Percentiles rank a stretch among this genome's conserved stretches.
These are phyloP conservation scores for Ajuga reptans DNA, from an alignment of 305 asterid species.

Conservation along the genomic window DNA sequence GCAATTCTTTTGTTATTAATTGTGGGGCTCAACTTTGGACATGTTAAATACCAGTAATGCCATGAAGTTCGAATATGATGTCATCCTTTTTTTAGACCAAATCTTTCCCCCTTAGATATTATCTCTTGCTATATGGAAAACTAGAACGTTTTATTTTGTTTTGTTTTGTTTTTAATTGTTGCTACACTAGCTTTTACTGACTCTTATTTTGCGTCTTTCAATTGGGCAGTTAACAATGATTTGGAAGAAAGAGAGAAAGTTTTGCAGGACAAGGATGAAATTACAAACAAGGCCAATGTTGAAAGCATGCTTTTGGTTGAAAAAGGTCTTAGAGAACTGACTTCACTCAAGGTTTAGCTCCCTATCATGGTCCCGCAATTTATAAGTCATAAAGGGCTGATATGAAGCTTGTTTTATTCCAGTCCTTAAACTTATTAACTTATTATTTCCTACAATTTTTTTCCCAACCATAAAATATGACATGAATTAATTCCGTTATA, in stretches of 20 bases:
- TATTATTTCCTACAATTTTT: background rate
- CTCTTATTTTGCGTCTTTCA: constrained; percentile 1
- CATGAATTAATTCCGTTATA: background rate
- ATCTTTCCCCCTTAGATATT: background rate
- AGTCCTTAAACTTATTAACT: background rate
- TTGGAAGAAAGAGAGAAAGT: constrained; percentile 55
- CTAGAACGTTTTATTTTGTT: background rate
- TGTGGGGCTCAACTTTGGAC: background rate
- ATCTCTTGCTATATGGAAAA: background rate
- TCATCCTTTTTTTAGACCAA: background rate
- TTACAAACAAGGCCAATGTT: constrained; percentile 44
- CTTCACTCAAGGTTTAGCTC: constrained; percentile 61
- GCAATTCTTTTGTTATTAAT: no score
- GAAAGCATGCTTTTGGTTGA: constrained; percentile 92
- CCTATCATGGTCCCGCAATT: background rate
- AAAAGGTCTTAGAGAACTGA: constrained; percentile 71
- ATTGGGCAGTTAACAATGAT: constrained; percentile 44
- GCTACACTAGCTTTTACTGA: background rate
- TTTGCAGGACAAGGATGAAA: constrained; percentile 27
- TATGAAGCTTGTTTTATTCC: background rate
- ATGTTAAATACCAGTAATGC: background rate
- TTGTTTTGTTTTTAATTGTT: background rate
- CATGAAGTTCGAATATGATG: background rate
- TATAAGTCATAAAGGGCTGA: background rate
- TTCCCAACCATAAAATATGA: background rate